Evolutionary conservation across 2,329 filamentous ascomycete genomes (phyloP), one percentile per base, ranked within the genome.

Genomic region (Beauveria bassiana): DNA sequence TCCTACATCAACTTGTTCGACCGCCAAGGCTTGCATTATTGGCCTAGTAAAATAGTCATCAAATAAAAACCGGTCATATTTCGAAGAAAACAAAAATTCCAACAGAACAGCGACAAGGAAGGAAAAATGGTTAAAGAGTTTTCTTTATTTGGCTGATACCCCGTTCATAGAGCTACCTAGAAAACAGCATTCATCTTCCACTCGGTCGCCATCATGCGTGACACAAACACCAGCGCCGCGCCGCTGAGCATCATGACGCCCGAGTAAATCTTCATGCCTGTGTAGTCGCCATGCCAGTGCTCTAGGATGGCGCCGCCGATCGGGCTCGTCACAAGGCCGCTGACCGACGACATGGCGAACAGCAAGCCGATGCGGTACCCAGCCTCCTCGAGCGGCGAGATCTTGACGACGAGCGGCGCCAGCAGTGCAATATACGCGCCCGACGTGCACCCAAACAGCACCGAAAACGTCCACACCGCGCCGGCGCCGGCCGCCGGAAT

Each of bases 281-380:
- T 49, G 66, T 68, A 71, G 31, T 61, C 66, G 6, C 66, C 57
- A 12, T 31, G 14, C 5, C 64, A 57, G 3, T 40, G 52, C 10
- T 65, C 61, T 9, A 70, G 43, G 56, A 71, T 70, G 9, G 75
- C 77, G 3, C 81, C 81, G 1, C 75, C 80, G 64, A 84, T 81
- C 0, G 82, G 82, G 56, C 74, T 79, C 3, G 81, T 78, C 4
- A 79, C 77, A 45, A 86, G 70, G 6, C 79, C 82, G 0, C 78
- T 80, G 34, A 86, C 70, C 10, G 78, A 77, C 40, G 80, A 73
- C 28, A 81, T 70, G 10, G 78, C 77, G 68, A 84, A 85, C n/a
- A 66, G 62, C 9, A 70, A 64, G 4, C 69, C 69, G 42, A 65
- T 68, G 16, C 84, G 76, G 18, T 81, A 77, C 0, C 84, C 85